Evolutionary conservation across 78 protist species (phyloP).

Genomic region (Andalucia godoyi): DNA sequence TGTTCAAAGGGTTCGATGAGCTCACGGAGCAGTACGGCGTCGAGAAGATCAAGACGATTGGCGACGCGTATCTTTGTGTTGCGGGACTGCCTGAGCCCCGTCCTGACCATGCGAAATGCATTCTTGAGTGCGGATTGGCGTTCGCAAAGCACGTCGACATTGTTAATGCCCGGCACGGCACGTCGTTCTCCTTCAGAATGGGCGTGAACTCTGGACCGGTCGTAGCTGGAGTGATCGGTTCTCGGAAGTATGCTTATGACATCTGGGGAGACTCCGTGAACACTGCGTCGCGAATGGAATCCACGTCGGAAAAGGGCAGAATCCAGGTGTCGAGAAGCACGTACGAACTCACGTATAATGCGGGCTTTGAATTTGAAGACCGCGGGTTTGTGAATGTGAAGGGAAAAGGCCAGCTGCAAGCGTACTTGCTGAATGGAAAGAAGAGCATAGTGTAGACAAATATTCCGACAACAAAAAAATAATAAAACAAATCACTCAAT

Average conservation of each 20-base stretch:
- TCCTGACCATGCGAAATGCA: not conserved
- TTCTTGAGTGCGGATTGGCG: constrained; percentile 14
- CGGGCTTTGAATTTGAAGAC: too few species aligned
- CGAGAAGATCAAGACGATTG: constrained; percentile 67
- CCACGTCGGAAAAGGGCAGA: constrained; percentile 17
- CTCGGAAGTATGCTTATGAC: constrained; percentile 28
- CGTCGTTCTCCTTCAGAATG: not conserved
- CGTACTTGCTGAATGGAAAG: too few species aligned
- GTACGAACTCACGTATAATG: too few species aligned
- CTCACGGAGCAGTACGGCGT: constrained; percentile 13
- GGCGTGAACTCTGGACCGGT: constrained; percentile 49
- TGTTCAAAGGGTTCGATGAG: constrained; percentile 14
- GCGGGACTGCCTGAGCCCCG: constrained; percentile 31
- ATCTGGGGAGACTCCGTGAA: constrained; percentile 60
- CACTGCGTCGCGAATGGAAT: constrained; percentile 49
- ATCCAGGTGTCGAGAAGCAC: constrained; percentile 35
- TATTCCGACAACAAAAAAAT: too few species aligned
- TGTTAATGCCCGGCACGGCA: too few species aligned
- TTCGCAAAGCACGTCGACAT: too few species aligned
- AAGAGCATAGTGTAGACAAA: too few species aligned
- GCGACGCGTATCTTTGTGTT: constrained; percentile 42
- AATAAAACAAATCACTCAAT: too few species aligned
- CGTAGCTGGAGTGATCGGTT: constrained; percentile 38
- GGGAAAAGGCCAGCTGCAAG: too few species aligned
- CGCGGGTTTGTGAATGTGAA: too few species aligned